Evolutionary conservation across 176 grass and related monocot genomes (phyloP), one percentile per base, ranked within the genome.

Genomic region (Metroxylon sagu): DNA sequence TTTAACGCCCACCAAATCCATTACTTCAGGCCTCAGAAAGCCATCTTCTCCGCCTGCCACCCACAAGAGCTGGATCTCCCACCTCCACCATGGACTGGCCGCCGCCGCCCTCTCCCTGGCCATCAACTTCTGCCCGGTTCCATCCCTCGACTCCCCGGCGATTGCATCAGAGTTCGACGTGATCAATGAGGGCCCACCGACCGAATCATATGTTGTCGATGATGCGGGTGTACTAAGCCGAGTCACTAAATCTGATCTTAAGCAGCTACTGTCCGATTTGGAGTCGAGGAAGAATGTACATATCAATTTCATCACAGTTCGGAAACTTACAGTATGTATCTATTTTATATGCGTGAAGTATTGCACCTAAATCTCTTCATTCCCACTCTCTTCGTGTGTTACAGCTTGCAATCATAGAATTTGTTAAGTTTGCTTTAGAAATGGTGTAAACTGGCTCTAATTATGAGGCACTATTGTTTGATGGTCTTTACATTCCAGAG

Each of bases 161-260:
- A 57, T 29, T 2, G 93, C 88, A 26, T 89, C 93, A 17, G 93
- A 98, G 84, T 98, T 92, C 72, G 79, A 98, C 59, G 93, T 98
- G 75, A 72, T 98, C 15, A 92, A 64, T 66, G 88, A 72, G 52
- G 88, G 88, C 2, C 79, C 93, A 14, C 88, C 93, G 3, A 77
- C 52, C 0, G 87, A 98, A 25, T 61, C 85, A 19, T 97, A 91
- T 69, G 78, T 91, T 43, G 72, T 91, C 53, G 92, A 97, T 77
- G 93, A 97, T 74, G 93, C 93, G 16, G 87, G 87, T 71, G 87
- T 97, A 49, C 84, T 97, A 5, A 97, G 81, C 81, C 93, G 93
- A 6, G 93, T 97, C 51, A 97, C 93, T 39, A 97, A 91, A 76
- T 91, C 87, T 43, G 87, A 97, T 68, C 59, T 97, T 0, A 97